Evolutionary conservation across 179 eudicot genomes (phyloP).

Genomic region (Corrigiola litoralis): DNA sequence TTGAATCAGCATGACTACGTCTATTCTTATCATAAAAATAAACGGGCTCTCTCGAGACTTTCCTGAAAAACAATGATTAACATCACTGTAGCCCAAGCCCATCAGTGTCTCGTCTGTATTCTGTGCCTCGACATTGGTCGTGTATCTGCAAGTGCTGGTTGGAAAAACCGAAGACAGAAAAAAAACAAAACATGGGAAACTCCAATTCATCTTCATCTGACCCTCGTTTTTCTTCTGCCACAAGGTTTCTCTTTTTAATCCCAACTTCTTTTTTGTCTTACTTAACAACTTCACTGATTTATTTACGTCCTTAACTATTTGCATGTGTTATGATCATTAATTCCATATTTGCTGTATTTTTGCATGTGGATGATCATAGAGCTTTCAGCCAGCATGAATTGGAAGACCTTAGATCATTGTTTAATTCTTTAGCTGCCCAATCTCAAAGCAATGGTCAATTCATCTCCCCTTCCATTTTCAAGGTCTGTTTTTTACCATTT

Average conservation of each 20-base stretch:
- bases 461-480: slow-evolving; percentile 51
- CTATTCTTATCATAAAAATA: no score
- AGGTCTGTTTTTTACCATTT: slow-evolving; percentile 34
- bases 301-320: background rate
- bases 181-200: slow-evolving; percentile 57
- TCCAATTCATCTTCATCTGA: slow-evolving; percentile 47
- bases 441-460: slow-evolving; percentile 43
- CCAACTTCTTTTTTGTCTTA: background rate
- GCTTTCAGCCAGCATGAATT: slow-evolving; percentile 55
- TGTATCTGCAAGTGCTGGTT: no score
- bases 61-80: no score
- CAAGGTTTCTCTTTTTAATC: slow-evolving; percentile 38
- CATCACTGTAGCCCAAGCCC: no score
- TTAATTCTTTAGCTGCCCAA: slow-evolving; percentile 59
- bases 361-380: slow-evolving; percentile 27
- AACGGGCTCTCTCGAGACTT: no score
- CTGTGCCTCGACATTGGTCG: no score
- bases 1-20: no score
- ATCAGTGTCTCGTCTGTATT: no score
- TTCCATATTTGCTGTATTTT: no score
- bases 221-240: slow-evolving; percentile 55
- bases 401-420: slow-evolving; percentile 50
- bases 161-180: no score
- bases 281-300: background rate
- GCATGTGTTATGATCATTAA: background rate